Evolutionary conservation across 805 yeast species (phyloP).

Genomic region (Candida nitratophila): DNA sequence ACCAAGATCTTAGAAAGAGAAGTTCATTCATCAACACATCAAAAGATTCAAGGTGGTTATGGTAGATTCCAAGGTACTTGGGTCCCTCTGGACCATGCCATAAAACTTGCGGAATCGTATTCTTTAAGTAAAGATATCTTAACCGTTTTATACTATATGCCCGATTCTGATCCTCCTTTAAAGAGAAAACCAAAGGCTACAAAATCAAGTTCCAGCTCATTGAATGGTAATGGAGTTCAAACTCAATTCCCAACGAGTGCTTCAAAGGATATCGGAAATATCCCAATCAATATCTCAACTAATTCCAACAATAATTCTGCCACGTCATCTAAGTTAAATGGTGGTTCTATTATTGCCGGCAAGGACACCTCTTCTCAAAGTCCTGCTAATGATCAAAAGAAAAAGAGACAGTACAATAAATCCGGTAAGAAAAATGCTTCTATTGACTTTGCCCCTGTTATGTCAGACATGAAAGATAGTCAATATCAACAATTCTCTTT

Average conservation of each 20-base stretch:
- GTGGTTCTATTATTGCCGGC: not conserved
- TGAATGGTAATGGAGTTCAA: not conserved
- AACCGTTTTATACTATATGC: slow-evolving; percentile 48
- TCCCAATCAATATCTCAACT: not conserved
- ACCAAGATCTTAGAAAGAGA: slow-evolving; percentile 72
- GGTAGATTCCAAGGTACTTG: slow-evolving; percentile 85
- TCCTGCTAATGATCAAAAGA: slow-evolving; percentile 5
- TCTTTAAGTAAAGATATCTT: slow-evolving; percentile 44
- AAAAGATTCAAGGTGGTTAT: slow-evolving; percentile 80
- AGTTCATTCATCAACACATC: slow-evolving; percentile 58
- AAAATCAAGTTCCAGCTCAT: not conserved
- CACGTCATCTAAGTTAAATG: no score
- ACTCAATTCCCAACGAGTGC: slow-evolving; percentile 1
- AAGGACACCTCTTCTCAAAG: slow-evolving; percentile 9
- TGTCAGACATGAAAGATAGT: no score
- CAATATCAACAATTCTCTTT: not conserved
- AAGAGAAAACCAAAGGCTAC: slow-evolving; percentile 29
- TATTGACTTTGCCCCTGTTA: slow-evolving; percentile 6
- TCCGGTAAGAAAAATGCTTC: not conserved
- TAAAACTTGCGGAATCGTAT: slow-evolving; percentile 44
- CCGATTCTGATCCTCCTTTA: slow-evolving; percentile 39
- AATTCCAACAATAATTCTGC: not conserved
- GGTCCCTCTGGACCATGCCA: slow-evolving; percentile 68
- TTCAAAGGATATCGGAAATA: slow-evolving; percentile 3
- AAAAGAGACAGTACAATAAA: not conserved